Evolutionary conservation across 345 rosid genomes (phyloP).

Genomic region (Cardamine chenopodiifolia): DNA sequence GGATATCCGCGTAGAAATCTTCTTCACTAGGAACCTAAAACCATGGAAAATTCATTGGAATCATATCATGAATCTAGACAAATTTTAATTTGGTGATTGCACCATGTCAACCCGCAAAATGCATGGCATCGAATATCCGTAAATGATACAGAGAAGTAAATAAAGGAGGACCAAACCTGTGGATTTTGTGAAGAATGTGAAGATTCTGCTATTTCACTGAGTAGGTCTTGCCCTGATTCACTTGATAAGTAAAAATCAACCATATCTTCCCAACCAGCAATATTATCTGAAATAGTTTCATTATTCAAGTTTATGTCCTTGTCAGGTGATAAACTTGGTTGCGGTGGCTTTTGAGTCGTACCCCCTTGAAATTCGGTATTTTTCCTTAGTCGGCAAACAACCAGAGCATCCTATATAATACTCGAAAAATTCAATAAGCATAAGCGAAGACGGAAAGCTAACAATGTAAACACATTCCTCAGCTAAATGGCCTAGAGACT

Average conservation of each 20-base stretch:
- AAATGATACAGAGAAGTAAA: slow-evolving; percentile 1
- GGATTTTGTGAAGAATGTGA: slow-evolving; percentile 44
- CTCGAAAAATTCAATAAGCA: background rate
- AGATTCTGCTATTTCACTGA: slow-evolving; percentile 37
- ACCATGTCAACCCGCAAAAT: background rate
- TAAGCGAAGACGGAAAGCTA: background rate
- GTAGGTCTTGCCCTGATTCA: slow-evolving; percentile 36
- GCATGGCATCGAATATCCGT: slow-evolving; percentile 24
- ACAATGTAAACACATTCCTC: background rate
- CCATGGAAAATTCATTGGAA: slow-evolving; percentile 39
- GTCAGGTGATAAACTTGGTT: slow-evolving; percentile 19
- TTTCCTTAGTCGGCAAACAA: slow-evolving; percentile 75
- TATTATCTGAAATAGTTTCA: slow-evolving; percentile 8
- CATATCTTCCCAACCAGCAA: slow-evolving; percentile 33
- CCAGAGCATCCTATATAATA: slow-evolving; percentile 64
- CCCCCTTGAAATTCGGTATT: slow-evolving; percentile 57
- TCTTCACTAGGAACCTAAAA: slow-evolving; percentile 46
- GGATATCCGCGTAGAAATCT: slow-evolving; percentile 70
- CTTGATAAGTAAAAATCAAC: slow-evolving; percentile 40
- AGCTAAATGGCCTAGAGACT: background rate
- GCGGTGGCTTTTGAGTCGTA: slow-evolving; percentile 28
- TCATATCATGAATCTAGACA: background rate
- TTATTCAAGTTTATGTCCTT: slow-evolving; percentile 11
- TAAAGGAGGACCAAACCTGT: slow-evolving; percentile 46
- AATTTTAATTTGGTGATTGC: background rate